Conservation (phyloP, 1,284 basidiomycete species). For the Fomitiporia mediterranea region DNA sequence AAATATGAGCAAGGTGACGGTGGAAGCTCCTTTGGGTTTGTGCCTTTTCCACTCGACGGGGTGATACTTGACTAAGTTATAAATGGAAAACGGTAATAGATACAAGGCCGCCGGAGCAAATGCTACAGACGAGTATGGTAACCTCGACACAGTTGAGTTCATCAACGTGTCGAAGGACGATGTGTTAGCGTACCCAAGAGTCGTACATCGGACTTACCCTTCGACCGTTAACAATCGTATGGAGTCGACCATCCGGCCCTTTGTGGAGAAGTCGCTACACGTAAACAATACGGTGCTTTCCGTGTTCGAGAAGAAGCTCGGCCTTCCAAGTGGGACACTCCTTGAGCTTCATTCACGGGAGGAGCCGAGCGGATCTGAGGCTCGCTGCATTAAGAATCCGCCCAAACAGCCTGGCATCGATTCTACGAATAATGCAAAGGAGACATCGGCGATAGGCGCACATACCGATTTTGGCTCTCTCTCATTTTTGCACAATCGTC, state of each 20-base stretch:
- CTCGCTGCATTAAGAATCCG: constrained; percentile 48
- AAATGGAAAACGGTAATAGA: constrained; percentile 30
- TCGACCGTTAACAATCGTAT: constrained; percentile 47
- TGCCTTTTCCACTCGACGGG: background rate
- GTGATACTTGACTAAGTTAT: background rate
- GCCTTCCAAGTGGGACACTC: constrained; percentile 48
- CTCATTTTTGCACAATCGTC: constrained; percentile 63
- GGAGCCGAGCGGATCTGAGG: constrained; percentile 54
- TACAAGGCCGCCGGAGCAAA: constrained; percentile 63
- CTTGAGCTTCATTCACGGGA: constrained; percentile 39
- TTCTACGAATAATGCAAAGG: constrained; percentile 23
- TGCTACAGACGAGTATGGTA: constrained; percentile 57
- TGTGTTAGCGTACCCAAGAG: constrained; percentile 48
- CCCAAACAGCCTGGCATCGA: background rate
- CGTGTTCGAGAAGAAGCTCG: constrained; percentile 53
- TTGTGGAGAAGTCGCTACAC: constrained; percentile 51
- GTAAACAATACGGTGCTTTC: constrained; percentile 51
- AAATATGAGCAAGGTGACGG: constrained; percentile 61
- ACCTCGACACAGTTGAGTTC: constrained; percentile 55
- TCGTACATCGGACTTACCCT: constrained; percentile 52
- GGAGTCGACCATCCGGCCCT: constrained; percentile 45
- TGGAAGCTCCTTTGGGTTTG: constrained; percentile 57
- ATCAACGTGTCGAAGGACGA: constrained; percentile 67
- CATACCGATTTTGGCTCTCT: constrained; percentile 48
- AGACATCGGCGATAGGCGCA: constrained; percentile 41